phyloP scores from a whole-genome alignment of 192 early-diverging fungal species.

The Linderina pennispora region DNA sequence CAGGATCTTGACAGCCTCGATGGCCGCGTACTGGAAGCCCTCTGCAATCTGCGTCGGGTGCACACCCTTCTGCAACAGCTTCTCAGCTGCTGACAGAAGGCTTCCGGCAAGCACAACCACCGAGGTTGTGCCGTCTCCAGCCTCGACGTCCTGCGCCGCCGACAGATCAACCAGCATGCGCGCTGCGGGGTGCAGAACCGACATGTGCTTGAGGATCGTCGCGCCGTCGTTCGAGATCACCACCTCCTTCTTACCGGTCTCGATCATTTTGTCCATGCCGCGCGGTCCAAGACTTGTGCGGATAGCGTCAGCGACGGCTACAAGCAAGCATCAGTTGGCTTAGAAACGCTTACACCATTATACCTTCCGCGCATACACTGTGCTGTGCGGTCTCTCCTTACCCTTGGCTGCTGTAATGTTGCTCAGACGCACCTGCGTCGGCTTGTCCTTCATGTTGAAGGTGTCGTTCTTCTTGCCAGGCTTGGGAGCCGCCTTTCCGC shows the following conservation, averaged over 20 bases:
- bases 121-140: conserved; percentile 98
- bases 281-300: conserved; percentile 93
- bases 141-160: conserved; percentile 98
- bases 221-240: conserved; percentile 99
- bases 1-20: conserved; percentile 83
- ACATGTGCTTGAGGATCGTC: conserved; percentile 97
- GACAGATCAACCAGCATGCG: conserved; percentile 99
- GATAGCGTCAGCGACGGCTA: conserved; percentile 96
- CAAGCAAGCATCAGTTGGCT: conserved; percentile 44
- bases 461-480: conserved; percentile 33
- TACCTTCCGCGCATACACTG: too few relatives aligned
- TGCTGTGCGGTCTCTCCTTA: too few relatives aligned
- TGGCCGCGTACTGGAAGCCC: conserved; percentile 86
- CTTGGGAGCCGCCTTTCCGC: conserved; percentile 11
- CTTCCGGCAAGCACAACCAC: conserved; percentile 94
- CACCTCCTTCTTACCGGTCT: conserved; percentile 86
- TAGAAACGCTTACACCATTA: too few relatives aligned
- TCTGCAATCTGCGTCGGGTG: conserved; percentile 99
- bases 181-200: conserved; percentile 95
- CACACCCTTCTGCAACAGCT: conserved; percentile 91
- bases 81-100: conserved; percentile 82
- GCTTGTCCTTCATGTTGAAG: conserved; percentile 76
- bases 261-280: conserved; percentile 99
- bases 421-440: conserved; percentile 84
- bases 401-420: conserved; percentile 97